These are phyloP conservation scores for Syzygium aqueum DNA, from an alignment of 345 rosid genomes.

Conservation along the genomic window DNA sequence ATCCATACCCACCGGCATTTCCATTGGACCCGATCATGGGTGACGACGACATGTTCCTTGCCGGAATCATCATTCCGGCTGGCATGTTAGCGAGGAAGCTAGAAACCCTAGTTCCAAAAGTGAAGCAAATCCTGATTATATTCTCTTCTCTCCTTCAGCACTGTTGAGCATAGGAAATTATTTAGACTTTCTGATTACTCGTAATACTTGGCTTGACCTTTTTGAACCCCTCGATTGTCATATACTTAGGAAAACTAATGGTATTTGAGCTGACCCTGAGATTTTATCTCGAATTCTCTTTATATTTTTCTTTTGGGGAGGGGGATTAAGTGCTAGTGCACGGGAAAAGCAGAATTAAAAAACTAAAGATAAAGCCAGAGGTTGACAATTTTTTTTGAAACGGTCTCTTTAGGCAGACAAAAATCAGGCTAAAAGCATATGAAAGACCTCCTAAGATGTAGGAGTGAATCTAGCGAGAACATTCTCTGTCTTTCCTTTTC, in stretches of 20 bases:
- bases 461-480: background rate
- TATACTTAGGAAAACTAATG: background rate
- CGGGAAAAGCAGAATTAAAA: background rate
- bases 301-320: background rate
- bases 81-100: conserved; percentile 27
- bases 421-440: background rate
- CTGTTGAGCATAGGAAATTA: background rate
- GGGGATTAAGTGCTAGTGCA: background rate
- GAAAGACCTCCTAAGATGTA: background rate
- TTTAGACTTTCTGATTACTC: background rate
- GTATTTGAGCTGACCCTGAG: background rate
- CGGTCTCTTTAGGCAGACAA: background rate
- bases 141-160: background rate
- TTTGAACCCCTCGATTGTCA: background rate
- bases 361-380: background rate
- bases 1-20: conserved; percentile 31
- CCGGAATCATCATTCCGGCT: conserved; percentile 56
- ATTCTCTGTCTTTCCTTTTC: background rate
- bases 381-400: background rate
- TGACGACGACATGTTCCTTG: conserved; percentile 45
- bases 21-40: conserved; percentile 32
- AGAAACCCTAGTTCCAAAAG: conserved; percentile 11
- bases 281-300: background rate
- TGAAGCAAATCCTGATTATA: background rate
- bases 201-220: background rate